Evolutionary conservation across 1,284 basidiomycete species (phyloP).

Genomic region (Leccinum pachyderme): DNA sequence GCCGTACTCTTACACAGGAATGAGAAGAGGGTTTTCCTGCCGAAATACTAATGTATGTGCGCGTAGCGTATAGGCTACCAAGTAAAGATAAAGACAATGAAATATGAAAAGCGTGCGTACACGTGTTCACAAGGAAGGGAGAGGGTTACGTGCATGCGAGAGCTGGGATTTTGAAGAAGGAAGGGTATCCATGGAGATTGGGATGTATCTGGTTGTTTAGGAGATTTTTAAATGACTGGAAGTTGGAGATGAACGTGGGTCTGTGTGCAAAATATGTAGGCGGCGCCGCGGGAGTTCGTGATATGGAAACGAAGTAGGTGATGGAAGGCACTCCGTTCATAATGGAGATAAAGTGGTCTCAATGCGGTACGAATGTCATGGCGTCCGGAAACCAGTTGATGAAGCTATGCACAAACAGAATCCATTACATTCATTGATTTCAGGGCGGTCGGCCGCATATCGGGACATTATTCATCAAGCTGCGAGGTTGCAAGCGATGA

Average conservation of each 20-base stretch:
- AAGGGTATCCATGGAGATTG: constrained; percentile 5
- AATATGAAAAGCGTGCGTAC: not conserved
- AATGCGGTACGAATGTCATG: not conserved
- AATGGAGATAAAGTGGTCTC: not conserved
- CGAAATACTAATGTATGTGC: not conserved
- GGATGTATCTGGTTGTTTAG: not conserved
- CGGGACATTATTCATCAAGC: constrained; percentile 4
- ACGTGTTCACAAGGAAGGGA: not conserved
- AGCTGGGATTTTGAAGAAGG: not conserved
- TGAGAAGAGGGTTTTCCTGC: not conserved
- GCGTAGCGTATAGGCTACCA: not conserved
- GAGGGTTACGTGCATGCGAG: constrained; percentile 2
- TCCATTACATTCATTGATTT: constrained; percentile 4
- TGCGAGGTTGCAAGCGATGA: constrained; percentile 3
- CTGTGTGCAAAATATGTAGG: not conserved
- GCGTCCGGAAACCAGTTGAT: not conserved
- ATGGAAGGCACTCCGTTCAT: not conserved
- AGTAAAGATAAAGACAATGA: not conserved
- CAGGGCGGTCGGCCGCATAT: constrained; percentile 1
- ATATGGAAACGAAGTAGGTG: not conserved
- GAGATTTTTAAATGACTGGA: not conserved
- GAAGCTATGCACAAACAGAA: not conserved
- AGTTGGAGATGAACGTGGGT: constrained; percentile 3
- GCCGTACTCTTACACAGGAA: constrained; percentile 11
- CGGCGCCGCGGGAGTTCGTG: not conserved